These are phyloP conservation scores for Peronospora destructor DNA, from an alignment of 352 stramenopile genomes.

Conservation along the genomic window DNA sequence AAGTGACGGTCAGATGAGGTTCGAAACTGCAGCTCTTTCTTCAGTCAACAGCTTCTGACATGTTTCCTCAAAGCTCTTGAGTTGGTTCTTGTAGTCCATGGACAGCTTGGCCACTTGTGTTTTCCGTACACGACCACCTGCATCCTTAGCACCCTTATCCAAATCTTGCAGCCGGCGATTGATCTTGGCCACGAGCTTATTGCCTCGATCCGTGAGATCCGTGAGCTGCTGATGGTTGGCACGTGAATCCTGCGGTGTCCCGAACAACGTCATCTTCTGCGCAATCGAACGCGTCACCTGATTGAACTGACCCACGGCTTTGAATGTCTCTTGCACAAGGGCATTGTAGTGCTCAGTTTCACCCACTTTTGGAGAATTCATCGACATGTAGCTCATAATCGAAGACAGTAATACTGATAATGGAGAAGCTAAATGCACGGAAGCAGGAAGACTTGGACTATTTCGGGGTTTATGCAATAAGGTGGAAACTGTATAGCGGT, in stretches of 20 bases:
- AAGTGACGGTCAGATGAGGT: conserved; percentile 43
- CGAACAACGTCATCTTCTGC: conserved; percentile 61
- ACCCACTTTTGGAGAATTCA: conserved; percentile 41
- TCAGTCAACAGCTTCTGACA: conserved; percentile 41
- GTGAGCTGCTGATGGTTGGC: conserved; percentile 57
- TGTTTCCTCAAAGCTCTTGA: conserved; percentile 50
- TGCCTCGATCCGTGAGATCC: conserved; percentile 50
- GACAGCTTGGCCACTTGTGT: conserved; percentile 53
- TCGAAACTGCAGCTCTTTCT: conserved; percentile 39
- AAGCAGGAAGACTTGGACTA: conserved; percentile 3
- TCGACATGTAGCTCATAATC: conserved; percentile 41
- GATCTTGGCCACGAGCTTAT: conserved; percentile 53
- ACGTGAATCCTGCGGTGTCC: conserved; percentile 47
- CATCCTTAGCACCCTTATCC: conserved; percentile 25
- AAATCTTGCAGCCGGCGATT: conserved; percentile 50
- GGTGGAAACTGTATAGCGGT: too few relatives aligned
- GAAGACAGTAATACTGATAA: neutral
- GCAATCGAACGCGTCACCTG: conserved; percentile 47
- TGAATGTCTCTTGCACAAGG: conserved; percentile 50
- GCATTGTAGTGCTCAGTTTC: conserved; percentile 46
- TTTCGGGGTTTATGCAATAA: too few relatives aligned
- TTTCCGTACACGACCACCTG: conserved; percentile 34
- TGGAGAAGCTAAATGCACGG: neutral
- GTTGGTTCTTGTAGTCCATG: conserved; percentile 57
- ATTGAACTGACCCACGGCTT: conserved; percentile 55